These are phyloP conservation scores for Cladosporium colombiae DNA, from an alignment of 2,329 filamentous ascomycete species.

Conservation along the genomic window DNA sequence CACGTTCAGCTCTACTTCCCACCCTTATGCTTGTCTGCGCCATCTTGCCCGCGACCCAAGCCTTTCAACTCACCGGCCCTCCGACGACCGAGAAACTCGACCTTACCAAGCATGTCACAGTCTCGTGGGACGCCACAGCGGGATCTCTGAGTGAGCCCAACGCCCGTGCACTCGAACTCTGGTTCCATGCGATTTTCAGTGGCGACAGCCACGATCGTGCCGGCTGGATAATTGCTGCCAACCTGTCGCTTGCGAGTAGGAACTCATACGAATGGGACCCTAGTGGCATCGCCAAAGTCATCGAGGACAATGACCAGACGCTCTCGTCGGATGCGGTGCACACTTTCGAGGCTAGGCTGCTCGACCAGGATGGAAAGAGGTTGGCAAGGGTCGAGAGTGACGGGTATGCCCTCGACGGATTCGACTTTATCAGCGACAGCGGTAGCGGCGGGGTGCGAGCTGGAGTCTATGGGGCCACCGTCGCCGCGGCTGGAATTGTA, in stretches of 20 bases:
- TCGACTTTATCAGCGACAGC: background rate
- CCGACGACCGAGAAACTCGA: background rate
- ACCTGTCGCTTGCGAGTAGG: slow-evolving; percentile 1
- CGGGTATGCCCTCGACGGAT: background rate
- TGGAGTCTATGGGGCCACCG: background rate
- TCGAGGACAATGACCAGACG: slow-evolving; percentile 9
- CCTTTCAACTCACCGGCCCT: background rate
- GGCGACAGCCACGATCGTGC: background rate
- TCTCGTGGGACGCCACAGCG: background rate
- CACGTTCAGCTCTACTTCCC: background rate
- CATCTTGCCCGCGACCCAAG: background rate
- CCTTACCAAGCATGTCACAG: background rate
- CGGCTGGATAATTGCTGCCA: background rate
- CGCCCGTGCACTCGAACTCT: slow-evolving; percentile 2
- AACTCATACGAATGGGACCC: slow-evolving; percentile 8
- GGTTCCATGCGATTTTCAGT: background rate
- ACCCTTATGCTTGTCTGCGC: background rate
- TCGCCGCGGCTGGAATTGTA: background rate
- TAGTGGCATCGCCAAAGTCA: slow-evolving; percentile 2
- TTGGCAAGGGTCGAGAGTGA: slow-evolving; percentile 6
- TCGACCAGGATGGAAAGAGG: background rate
- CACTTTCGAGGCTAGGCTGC: slow-evolving; percentile 6
- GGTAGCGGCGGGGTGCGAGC: background rate
- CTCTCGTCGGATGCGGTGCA: slow-evolving; percentile 4
- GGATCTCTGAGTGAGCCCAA: background rate